Conservation (phyloP, 2,329 filamentous ascomycete species). For the Colletotrichum scovillei region DNA sequence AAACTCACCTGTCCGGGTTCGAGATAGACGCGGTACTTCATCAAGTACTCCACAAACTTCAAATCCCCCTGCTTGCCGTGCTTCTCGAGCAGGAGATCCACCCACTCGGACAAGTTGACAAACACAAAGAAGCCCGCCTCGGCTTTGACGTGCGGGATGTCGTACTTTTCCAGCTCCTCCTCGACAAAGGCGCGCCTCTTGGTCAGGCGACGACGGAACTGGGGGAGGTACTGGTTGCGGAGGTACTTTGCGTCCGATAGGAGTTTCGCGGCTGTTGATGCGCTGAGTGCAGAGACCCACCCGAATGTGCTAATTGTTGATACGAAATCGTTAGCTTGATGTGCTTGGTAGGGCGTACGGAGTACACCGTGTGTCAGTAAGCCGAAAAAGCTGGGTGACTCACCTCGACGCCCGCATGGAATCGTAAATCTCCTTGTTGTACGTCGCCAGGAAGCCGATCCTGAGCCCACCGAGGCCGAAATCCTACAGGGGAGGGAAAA, state of each 20-base stretch:
- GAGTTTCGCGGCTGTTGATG: constrained; percentile 1
- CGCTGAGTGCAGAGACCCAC: neutral
- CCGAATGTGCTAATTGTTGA: neutral
- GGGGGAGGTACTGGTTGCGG: neutral
- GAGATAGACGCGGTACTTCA: constrained; percentile 15
- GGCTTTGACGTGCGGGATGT: constrained; percentile 9
- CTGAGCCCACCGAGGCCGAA: constrained; percentile 6
- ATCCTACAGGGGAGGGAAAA: neutral
- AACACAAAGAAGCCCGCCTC: constrained; percentile 28
- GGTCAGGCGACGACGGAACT: constrained; percentile 3
- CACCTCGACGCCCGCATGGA: constrained; percentile 11
- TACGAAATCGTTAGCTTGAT: neutral
- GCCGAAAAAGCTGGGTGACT: neutral
- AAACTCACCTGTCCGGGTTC: constrained; percentile 16
- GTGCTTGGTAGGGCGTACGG: neutral
- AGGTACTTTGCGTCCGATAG: constrained; percentile 23
- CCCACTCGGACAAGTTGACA: constrained; percentile 20
- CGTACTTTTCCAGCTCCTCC: neutral
- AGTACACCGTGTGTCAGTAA: no score
- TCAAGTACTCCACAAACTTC: constrained; percentile 8
- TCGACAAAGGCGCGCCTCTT: constrained; percentile 7
- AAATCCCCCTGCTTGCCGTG: neutral
- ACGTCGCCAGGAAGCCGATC: constrained; percentile 12
- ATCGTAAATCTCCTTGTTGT: constrained; percentile 1
- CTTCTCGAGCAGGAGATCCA: neutral